phyloP scores from a whole-genome alignment of 495 filamentous ascomycete species.

The Alectoria sarmentosa region DNA sequence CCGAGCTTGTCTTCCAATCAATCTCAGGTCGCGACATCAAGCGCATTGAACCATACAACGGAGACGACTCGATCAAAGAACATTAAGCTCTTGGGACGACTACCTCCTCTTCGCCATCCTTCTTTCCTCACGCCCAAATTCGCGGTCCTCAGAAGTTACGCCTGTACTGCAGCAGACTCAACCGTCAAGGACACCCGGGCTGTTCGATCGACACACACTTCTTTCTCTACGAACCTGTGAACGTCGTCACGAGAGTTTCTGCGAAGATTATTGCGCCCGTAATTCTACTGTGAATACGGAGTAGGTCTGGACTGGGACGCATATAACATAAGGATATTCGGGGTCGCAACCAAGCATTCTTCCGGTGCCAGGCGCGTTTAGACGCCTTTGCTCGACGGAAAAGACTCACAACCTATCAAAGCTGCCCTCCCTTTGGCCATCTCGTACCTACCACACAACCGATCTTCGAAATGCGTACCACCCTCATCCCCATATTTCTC shows the following conservation, averaged over 20 bases:
- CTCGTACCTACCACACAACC: neutral
- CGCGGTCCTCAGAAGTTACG: neutral
- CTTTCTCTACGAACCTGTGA: neutral
- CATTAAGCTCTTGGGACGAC: neutral
- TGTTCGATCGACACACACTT: neutral
- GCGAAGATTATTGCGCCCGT: neutral
- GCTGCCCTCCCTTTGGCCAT: neutral
- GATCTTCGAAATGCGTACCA: neutral
- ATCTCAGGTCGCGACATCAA: neutral
- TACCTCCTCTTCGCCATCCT: neutral
- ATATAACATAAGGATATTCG: neutral
- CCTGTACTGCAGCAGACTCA: neutral
- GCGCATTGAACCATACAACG: neutral
- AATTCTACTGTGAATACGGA: neutral
- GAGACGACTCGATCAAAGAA: neutral
- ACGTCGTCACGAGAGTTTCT: neutral
- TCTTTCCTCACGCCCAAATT: neutral
- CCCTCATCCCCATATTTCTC: conserved; percentile 7
- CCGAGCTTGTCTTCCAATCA: neutral
- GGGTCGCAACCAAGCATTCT: too few relatives aligned
- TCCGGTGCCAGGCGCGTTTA: neutral
- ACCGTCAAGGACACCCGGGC: neutral
- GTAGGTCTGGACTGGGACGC: neutral
- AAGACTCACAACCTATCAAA: neutral
- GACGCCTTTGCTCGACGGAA: neutral